A percentile compares a stretch with the other conserved stretches of the same genome.
phyloP scores from a whole-genome alignment of 441 rosid species.

The Flueggea neowawraea region DNA sequence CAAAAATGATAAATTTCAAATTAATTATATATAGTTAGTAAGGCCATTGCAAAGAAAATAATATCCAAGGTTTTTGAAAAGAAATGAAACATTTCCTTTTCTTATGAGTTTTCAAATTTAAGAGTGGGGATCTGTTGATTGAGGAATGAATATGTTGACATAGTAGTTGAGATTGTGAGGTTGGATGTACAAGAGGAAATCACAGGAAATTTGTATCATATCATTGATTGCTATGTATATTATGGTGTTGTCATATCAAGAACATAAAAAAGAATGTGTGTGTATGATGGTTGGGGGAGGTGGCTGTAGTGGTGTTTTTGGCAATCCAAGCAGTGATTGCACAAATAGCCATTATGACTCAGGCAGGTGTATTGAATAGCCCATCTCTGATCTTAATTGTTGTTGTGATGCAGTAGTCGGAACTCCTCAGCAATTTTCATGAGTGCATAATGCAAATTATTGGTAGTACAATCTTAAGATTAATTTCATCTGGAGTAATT shows the following conservation, averaged over 20 bases:
- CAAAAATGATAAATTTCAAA: no score
- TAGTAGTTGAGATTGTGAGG: constrained; percentile 14
- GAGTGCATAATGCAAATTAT: no score
- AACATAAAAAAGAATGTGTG: constrained; percentile 2
- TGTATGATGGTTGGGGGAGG: not conserved
- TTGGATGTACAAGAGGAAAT: constrained; percentile 12
- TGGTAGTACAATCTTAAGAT: no score
- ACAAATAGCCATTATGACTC: not conserved
- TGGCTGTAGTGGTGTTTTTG: not conserved
- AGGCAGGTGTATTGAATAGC: constrained; percentile 6
- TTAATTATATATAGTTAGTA: no score
- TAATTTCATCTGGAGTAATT: no score
- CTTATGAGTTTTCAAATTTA: no score
- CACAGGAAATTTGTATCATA: not conserved
- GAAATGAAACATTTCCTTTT: not conserved
- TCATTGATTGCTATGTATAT: constrained; percentile 2
- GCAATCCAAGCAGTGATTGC: not conserved
- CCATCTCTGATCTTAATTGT: not conserved
- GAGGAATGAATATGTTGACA: no score
- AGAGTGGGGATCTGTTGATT: no score
- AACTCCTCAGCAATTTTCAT: no score
- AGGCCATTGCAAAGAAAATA: no score
- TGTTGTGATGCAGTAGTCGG: not conserved
- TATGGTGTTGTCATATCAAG: constrained; percentile 15
- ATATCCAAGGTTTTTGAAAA: not conserved